Base-by-base conservation (phyloP, 192 early-diverging fungal genomes). In the Pecoramyces ruminantium region DNA sequence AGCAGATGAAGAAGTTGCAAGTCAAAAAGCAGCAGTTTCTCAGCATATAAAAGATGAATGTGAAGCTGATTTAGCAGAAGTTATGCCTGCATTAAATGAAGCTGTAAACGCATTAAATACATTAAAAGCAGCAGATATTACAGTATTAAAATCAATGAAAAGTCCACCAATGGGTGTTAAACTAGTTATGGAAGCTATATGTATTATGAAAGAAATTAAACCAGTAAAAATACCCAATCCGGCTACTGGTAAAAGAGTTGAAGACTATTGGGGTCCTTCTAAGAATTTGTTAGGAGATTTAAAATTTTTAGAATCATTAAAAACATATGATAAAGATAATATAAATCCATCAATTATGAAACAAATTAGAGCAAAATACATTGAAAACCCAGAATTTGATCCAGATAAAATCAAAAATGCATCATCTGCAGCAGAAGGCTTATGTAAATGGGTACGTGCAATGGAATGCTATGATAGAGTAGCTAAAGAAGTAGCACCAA, bases 151-250 rank as follows among this genome's bases (percentile, higher is more conserved):
- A 80, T 87, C 88, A 12, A 90, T 90, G 88, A 90, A 90, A 83
- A 88, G 86, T 82, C 89, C 89, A 21, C 89, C 89, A 8, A 82
- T 87, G 29, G 89, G 87, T 67, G 89, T 90, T 9, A 90, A 90
- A 80, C 82, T 90, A 27, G 89, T 90, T 27, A 90, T 90, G 89
- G 89, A 90, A 82, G 87, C 89, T 4, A 85, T 90, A 15, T 90
- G 89, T 79, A 84, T 90, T 30, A 89, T 90, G 87, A 90, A 90
- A 81, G 89, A 90, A 79, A 84, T 90, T 28, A 90, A 90, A 80
- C 89, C 89, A 13, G 87, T 89, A 78, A 90, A 90, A 80, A 86
- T 90, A 78, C 85, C 88, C 11, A 88, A 90, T 83, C 86, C 88
- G 25, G 90, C 89, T 81, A 87, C 87, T 28, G 89, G 89, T 13